A percentile compares a stretch with the other conserved stretches of the same genome.
Conservation (phyloP, 164 flowering plant species). For the Nelumbo lutea region DNA sequence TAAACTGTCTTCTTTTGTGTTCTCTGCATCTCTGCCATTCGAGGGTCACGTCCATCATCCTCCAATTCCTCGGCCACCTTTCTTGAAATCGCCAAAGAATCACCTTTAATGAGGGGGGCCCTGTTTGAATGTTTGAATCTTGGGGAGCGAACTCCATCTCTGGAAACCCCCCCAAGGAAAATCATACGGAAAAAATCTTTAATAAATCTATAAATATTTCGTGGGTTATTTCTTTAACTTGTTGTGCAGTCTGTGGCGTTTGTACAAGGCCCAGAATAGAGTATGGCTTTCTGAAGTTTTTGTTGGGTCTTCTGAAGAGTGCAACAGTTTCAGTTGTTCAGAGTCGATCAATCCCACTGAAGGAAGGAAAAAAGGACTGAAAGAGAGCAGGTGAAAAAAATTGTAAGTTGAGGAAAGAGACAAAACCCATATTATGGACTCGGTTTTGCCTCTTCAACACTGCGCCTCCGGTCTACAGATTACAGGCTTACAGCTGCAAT, state of each 20-base stretch:
- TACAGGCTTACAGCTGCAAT: too few species aligned
- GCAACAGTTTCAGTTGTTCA: conserved; percentile 2
- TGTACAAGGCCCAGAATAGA: background rate
- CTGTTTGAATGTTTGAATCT: too few species aligned
- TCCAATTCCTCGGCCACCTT: conserved; percentile 1
- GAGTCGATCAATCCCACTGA: background rate
- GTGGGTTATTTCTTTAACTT: background rate
- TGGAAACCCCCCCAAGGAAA: background rate
- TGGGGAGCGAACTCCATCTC: background rate
- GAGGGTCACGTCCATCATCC: conserved; percentile 4
- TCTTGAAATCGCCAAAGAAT: conserved; percentile 9
- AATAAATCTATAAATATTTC: too few species aligned
- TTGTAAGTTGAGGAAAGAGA: background rate
- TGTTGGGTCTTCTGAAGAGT: conserved; percentile 3
- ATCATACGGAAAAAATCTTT: background rate
- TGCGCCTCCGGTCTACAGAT: too few species aligned
- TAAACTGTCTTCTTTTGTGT: background rate
- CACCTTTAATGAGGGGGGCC: background rate
- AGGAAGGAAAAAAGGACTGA: conserved; percentile 19
- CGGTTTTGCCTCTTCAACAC: too few species aligned
- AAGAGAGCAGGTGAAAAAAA: background rate
- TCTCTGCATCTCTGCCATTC: background rate
- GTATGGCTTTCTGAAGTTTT: conserved; percentile 16
- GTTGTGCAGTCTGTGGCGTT: background rate
- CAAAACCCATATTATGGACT: background rate